A percentile compares a stretch with the other conserved stretches of the same genome.
phyloP scores from a whole-genome alignment of 805 yeast genomes.

The Debaryomyces hansenii region DNA sequence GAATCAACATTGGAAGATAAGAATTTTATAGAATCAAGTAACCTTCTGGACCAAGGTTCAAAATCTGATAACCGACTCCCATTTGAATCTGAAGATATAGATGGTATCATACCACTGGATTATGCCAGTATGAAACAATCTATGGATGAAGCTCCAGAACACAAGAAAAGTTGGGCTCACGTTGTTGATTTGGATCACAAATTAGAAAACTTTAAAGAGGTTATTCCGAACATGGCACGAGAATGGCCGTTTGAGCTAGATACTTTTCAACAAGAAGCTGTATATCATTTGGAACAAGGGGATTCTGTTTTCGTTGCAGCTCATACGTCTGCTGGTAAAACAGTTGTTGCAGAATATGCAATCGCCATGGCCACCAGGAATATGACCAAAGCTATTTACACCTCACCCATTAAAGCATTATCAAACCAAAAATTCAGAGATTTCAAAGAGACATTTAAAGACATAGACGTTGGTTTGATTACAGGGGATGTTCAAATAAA shows the following conservation, averaged over 20 bases:
- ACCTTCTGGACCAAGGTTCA: background rate
- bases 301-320: slow-evolving; percentile 99
- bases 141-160: slow-evolving; percentile 23
- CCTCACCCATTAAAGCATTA: slow-evolving; percentile 91
- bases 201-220: slow-evolving; percentile 79
- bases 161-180: slow-evolving; percentile 86
- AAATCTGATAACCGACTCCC: slow-evolving; percentile 11
- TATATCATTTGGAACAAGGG: slow-evolving; percentile 94
- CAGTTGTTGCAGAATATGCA: slow-evolving; percentile 97
- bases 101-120: slow-evolving; percentile 41
- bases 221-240: slow-evolving; percentile 91
- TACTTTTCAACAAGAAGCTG: slow-evolving; percentile 94
- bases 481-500: slow-evolving; percentile 98
- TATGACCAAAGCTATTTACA: slow-evolving; percentile 95
- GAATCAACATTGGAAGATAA: slow-evolving; percentile 6
- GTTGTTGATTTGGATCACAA: slow-evolving; percentile 83
- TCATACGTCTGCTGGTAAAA: slow-evolving; percentile 97
- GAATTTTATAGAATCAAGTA: background rate
- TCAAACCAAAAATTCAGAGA: slow-evolving; percentile 90
- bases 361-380: slow-evolving; percentile 95
- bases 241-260: slow-evolving; percentile 95
- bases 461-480: slow-evolving; percentile 85
- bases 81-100: slow-evolving; percentile 46
- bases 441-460: slow-evolving; percentile 75
- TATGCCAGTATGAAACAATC: slow-evolving; percentile 22